Conservation (phyloP, 2,329 filamentous ascomycete species). For the Ambrosiella xylebori region DNA sequence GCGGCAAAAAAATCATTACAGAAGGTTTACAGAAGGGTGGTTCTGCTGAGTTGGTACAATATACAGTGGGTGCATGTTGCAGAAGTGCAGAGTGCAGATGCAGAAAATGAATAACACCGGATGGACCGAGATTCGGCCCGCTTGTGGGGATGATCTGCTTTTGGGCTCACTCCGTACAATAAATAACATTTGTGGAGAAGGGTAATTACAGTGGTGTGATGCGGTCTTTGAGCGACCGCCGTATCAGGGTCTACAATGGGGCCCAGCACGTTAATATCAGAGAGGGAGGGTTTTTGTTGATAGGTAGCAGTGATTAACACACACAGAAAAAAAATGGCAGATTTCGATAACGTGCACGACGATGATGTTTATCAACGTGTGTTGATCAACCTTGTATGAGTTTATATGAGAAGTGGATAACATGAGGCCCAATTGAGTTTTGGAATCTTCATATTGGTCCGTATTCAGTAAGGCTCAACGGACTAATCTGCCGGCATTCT, state of each 20-base stretch:
- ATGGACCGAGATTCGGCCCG: conserved; percentile 12
- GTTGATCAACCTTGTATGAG: no score
- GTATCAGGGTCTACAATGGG: background rate
- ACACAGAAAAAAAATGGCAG: no score
- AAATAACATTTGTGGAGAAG: no score
- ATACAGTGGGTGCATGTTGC: background rate
- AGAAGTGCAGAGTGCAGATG: background rate
- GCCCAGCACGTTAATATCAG: background rate
- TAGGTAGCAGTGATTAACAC: background rate
- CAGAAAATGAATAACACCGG: conserved; percentile 9
- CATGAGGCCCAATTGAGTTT: no score
- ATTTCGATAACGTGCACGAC: no score
- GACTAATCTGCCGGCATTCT: no score
- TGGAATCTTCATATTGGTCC: no score
- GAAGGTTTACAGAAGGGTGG: no score
- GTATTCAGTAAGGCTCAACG: no score
- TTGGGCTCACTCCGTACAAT: background rate
- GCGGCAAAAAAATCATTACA: no score
- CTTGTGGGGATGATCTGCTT: conserved; percentile 7
- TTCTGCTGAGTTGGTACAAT: background rate
- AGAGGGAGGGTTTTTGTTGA: background rate
- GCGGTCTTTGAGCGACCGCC: background rate
- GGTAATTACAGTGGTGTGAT: background rate
- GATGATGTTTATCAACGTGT: no score
- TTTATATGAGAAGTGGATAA: no score